Evolutionary conservation across 495 filamentous ascomycete species (phyloP).

Genomic region (Glutinoglossum americanum): DNA sequence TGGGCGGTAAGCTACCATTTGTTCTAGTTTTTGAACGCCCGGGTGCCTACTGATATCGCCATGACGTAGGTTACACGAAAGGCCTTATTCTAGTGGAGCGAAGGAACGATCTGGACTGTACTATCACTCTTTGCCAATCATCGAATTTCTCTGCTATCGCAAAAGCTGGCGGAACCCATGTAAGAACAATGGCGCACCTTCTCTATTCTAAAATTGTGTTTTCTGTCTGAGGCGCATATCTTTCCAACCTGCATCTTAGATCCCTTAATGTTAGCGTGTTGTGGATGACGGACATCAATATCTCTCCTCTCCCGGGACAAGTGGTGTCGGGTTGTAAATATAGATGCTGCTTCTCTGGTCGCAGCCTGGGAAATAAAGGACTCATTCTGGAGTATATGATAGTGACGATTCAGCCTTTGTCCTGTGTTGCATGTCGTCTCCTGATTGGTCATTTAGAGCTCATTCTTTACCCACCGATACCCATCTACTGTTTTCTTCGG

Average conservation of each 20-base stretch:
- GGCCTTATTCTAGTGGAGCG: constrained; percentile 26
- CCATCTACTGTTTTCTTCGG: no score
- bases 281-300: neutral
- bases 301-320: neutral
- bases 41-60: constrained; percentile 1
- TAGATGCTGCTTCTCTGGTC: neutral
- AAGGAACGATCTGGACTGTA: neutral
- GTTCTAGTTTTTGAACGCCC: neutral
- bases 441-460: neutral
- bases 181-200: neutral
- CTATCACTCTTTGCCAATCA: neutral
- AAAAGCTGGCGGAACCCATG: neutral
- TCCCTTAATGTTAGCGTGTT: neutral
- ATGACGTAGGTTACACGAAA: constrained; percentile 30
- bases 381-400: neutral
- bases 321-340: neutral
- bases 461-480: no score
- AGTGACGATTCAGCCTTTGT: neutral
- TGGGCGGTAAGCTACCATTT: constrained; percentile 53
- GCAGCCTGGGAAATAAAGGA: neutral
- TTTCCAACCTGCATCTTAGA: neutral
- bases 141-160: neutral
- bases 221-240: neutral
- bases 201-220: neutral
- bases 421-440: neutral